Conservation (phyloP, 2,329 filamentous ascomycete genomes). For the Zymoseptoria tritici region DNA sequence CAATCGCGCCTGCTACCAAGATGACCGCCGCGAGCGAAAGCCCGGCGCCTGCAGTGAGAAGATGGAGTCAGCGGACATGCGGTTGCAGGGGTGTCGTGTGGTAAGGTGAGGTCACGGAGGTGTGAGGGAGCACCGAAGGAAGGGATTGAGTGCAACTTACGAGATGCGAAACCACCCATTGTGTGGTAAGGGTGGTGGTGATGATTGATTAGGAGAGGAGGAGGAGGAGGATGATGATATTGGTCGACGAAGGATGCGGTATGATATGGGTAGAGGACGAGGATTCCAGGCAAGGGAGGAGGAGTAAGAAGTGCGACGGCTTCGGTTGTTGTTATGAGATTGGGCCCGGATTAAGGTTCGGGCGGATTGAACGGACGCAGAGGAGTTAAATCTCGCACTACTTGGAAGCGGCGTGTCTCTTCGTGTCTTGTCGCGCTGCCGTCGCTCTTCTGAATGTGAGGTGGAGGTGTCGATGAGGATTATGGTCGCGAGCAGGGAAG, state of each 20-base stretch:
- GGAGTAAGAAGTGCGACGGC: background rate
- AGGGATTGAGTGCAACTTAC: background rate
- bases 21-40: conserved; percentile 53
- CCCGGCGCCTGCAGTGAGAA: conserved; percentile 41
- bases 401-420: background rate
- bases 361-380: background rate
- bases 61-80: background rate
- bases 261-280: background rate
- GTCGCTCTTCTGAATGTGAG: background rate
- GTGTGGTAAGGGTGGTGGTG: background rate
- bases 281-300: background rate
- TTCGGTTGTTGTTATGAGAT: background rate
- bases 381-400: background rate
- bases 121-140: conserved; percentile 1
- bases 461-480: background rate
- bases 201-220: background rate
- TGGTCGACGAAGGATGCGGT: background rate
- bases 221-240: background rate
- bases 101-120: conserved; percentile 8
- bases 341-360: background rate
- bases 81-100: background rate
- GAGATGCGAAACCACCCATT: background rate
- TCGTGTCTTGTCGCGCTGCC: background rate
- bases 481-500: background rate
- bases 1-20: conserved; percentile 53